Base-by-base conservation (phyloP, 2,329 filamentous ascomycete genomes). In the Aspergillus piperis region DNA sequence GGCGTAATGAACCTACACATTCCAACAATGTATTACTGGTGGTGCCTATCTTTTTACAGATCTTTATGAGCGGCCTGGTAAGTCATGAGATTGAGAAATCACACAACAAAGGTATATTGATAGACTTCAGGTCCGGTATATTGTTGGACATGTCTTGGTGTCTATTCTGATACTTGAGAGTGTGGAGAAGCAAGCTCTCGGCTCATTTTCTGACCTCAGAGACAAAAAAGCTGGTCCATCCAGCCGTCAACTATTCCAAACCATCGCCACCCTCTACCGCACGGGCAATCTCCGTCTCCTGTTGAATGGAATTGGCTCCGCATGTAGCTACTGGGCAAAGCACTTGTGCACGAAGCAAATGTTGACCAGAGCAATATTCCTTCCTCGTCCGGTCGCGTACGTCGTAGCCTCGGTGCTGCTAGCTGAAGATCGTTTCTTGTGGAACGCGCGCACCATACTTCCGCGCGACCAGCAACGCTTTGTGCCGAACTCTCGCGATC, bases 161-260 rank as follows among this genome's bases (percentile, higher is more conserved):
- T 51, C 23, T 15, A 32, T 56, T 2, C 32, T 60, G 30, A 60
- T 60, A 32, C 44, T 60, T 5, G 58, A 60, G 25, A 52, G 52
- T 10, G 10, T 36, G 32, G 1, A 36, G 1, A 36, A 13, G 1
- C 32, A 36, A 4, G 32, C 32, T 36, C 5, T 11, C 2, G 4
- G 32, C 1, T 36, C 5, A 1, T 2, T 13, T 17, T 11, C 39
- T 17, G 15, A 42, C 3, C n/a, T 19, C 2, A 19, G 39, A 1
- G 6, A 19, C 39, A 42, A 42, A 8, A 42, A 19, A 1, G 10
- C 39, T 10, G 15, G 13, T 42, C 39, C 39, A n/a, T 42, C 39
- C n/a, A 42, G 39, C 7, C 39, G 39, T 11, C 39, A 19, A 3
- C n/a, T 42, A 17, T 3, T 19, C n/a, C 39, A 19, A 10, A 42